A percentile compares a stretch with the other conserved stretches of the same genome.
These are phyloP conservation scores for Chrysoporthe austroafricana DNA, from an alignment of 2,329 filamentous ascomycete species.

Conservation along the genomic window DNA sequence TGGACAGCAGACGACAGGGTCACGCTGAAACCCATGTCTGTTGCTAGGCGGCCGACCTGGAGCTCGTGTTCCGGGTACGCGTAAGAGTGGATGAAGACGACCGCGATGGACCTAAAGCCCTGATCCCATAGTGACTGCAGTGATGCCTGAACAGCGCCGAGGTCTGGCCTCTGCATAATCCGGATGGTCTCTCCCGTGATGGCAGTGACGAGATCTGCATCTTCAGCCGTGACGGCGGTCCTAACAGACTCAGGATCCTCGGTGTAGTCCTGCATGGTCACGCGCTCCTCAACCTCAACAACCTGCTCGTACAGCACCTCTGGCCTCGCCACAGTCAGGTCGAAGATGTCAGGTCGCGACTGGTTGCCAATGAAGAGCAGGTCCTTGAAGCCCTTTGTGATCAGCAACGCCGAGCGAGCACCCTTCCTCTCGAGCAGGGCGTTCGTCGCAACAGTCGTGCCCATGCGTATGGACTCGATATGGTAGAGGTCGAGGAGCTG, in stretches of 20 bases:
- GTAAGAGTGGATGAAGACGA: slow-evolving; percentile 77
- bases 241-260: slow-evolving; percentile 22
- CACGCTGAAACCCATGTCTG: slow-evolving; percentile 46
- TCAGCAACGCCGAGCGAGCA: slow-evolving; percentile 27
- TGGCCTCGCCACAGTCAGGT: slow-evolving; percentile 31
- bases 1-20: slow-evolving; percentile 43
- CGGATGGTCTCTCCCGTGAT: slow-evolving; percentile 25
- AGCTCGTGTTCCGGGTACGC: slow-evolving; percentile 64
- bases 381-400: slow-evolving; percentile 37
- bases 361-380: slow-evolving; percentile 38
- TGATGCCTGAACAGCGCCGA: slow-evolving; percentile 9
- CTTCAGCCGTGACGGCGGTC: neutral
- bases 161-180: slow-evolving; percentile 20
- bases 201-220: slow-evolving; percentile 19
- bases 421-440: slow-evolving; percentile 28
- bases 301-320: slow-evolving; percentile 28
- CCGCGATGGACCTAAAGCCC: slow-evolving; percentile 53
- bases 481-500: slow-evolving; percentile 17
- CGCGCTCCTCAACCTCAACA: slow-evolving; percentile 29
- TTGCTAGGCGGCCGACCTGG: slow-evolving; percentile 41
- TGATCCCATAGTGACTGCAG: slow-evolving; percentile 21
- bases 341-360: slow-evolving; percentile 38
- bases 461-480: slow-evolving; percentile 26
- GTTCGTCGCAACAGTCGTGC: slow-evolving; percentile 29
- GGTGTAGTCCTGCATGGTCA: slow-evolving; percentile 28